Base-by-base conservation (phyloP, 129 eudicot genomes). In the Tagetes patula region DNA sequence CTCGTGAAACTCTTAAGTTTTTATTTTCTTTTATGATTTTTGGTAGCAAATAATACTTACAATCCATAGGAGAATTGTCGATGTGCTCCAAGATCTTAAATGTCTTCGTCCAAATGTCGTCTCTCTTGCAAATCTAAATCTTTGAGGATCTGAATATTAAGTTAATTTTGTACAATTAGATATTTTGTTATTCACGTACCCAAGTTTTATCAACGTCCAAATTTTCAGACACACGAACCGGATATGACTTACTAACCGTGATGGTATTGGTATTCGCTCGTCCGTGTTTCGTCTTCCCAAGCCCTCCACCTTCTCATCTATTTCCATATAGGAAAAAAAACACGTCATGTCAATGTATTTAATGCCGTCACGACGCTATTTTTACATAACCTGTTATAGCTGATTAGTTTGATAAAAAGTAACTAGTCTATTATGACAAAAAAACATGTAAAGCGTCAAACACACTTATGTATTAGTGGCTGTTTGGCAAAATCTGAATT, bases 51-150 rank as follows among this genome's bases (percentile, higher is more conserved):
- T 13, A 71, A 11, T 42, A 27, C 93, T 87, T 80, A 87, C 93
- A 1, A 74, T 84, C 93, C 89, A 87, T 2, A 82, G 79, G 36
- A 84, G 84, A 43, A 62, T 14, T 3, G 87, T 71, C 4, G 87
- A 82, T 67, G 81, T 68, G 87, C 89, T 87, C 93, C 93, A 84
- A 67, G 78, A 78, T 63, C 78, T 74, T 74, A 87, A 63, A 80
- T 87, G 93, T 30, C 93, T 39, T 2, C 89, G 89, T 14, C 87
- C 93, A 75, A 87, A 87, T 9, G 93, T 82, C 0, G 89, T 87
- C 65, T 87, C 89, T 70, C 89, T 87, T n/a, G 89, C 89, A 65
- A 79, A 87, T 46, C 93, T 80, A 79, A 87, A 84, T 69, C 93
- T 84, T 10, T 84, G 85, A 0, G 93, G 93, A 70, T 87, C 93